A percentile compares a stretch with the other conserved stretches of the same genome.
These are phyloP conservation scores for Boletus rubropictus DNA, from an alignment of 768 basidiomycete species.

Conservation along the genomic window DNA sequence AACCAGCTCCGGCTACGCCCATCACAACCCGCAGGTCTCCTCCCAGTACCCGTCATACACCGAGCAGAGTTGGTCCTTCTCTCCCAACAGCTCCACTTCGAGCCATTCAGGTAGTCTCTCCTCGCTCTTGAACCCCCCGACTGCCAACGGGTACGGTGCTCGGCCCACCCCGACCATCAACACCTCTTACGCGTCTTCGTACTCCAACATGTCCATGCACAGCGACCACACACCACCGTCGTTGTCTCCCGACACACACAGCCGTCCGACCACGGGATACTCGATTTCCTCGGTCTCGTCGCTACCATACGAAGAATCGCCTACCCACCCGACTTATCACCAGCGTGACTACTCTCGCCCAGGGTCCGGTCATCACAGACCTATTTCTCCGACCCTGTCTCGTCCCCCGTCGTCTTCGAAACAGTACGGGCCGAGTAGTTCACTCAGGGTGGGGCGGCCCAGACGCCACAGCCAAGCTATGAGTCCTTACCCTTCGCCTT, in stretches of 20 bases:
- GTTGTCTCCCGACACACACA: slow-evolving; percentile 64
- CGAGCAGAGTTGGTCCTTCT: slow-evolving; percentile 53
- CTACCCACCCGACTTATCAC: slow-evolving; percentile 35
- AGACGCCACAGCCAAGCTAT: slow-evolving; percentile 83
- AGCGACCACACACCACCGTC: slow-evolving; percentile 63
- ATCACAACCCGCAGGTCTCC: slow-evolving; percentile 34
- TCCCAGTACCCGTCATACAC: slow-evolving; percentile 55
- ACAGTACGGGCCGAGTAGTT: slow-evolving; percentile 43
- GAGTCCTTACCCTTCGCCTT: slow-evolving; percentile 82
- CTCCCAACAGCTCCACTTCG: slow-evolving; percentile 48
- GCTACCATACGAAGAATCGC: slow-evolving; percentile 59
- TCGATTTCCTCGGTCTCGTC: slow-evolving; percentile 81
- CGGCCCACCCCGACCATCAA: slow-evolving; percentile 67
- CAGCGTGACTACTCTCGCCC: slow-evolving; percentile 63
- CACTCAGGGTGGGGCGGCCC: slow-evolving; percentile 64
- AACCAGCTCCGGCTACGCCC: slow-evolving; percentile 25
- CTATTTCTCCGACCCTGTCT: slow-evolving; percentile 55
- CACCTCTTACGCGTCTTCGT: slow-evolving; percentile 61
- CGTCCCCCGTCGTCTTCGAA: slow-evolving; percentile 67
- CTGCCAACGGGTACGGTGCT: slow-evolving; percentile 35
- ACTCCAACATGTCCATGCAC: slow-evolving; percentile 65
- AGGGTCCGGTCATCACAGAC: slow-evolving; percentile 64
- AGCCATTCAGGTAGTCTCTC: slow-evolving; percentile 71
- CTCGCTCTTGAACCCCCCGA: slow-evolving; percentile 69
- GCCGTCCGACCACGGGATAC: slow-evolving; percentile 80